A percentile compares a stretch with the other conserved stretches of the same genome.
Evolutionary conservation across 2,329 filamentous ascomycete genomes (phyloP).

Genomic region (Pyricularia pennisetigena): DNA sequence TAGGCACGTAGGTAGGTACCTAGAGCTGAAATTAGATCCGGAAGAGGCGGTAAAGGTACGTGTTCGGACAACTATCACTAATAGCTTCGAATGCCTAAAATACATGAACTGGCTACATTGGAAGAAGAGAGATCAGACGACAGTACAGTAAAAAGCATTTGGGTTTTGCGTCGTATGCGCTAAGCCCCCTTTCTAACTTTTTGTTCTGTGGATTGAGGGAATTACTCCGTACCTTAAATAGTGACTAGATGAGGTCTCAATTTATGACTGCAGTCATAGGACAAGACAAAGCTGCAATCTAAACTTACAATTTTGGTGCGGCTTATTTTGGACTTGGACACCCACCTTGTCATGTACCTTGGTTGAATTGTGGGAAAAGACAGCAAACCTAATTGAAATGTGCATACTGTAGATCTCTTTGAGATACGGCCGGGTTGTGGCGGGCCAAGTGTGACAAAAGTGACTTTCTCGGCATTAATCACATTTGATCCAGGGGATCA

Average conservation of each 20-base stretch:
- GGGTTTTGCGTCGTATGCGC: not conserved
- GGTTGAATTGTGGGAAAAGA: not conserved
- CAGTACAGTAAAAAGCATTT: not conserved
- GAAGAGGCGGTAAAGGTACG: not conserved
- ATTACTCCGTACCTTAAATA: not conserved
- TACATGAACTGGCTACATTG: not conserved
- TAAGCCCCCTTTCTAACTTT: not conserved
- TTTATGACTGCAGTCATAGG: not conserved
- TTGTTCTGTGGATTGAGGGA: not conserved
- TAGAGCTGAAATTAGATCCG: not conserved
- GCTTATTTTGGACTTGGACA: not conserved
- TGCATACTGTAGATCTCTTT: not conserved
- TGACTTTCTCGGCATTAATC: not conserved
- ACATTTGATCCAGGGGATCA: not conserved
- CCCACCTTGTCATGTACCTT: not conserved
- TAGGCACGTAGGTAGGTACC: not conserved
- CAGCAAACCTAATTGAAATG: not conserved
- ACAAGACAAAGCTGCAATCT: not conserved
- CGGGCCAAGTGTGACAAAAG: not conserved
- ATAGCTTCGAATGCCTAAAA: not conserved
- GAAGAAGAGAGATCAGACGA: not conserved
- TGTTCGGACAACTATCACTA: not conserved
- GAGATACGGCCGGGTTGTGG: not conserved
- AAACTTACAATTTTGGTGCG: not conserved
- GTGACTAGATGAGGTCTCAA: not conserved